Evolutionary conservation across 495 filamentous ascomycete species (phyloP), one percentile per base, ranked within the genome.

Genomic region (Parathielavia appendiculata): DNA sequence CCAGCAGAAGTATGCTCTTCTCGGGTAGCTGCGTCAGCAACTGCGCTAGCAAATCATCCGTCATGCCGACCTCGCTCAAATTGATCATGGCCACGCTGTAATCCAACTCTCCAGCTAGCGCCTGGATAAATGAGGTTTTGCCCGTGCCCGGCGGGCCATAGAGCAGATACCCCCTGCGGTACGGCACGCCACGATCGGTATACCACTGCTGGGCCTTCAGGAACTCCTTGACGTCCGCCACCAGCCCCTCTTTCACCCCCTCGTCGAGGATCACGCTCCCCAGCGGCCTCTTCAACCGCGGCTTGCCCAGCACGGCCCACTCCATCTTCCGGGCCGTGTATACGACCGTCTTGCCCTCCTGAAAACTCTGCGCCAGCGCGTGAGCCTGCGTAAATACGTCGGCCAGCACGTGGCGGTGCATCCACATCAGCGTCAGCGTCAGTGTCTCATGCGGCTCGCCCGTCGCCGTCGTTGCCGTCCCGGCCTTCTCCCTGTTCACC

Each of bases 51-150:
- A 91, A 84, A 66, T 98, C 93, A 59, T 98, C 93, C 17, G 91
- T 97, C 45, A 98, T 76, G 12, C 93, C 93, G 3, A 91, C 83
- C 73, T 97, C 90, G 68, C 90, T 95, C 5, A 98, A 79, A 64
- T 97, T 97, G 48, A 98, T 76, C 69, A 97, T 89, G 44, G 92
- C 90, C 63, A 98, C 93, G 63, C 90, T 89, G 72, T 95, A 97
- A 66, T 97, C 89, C 52, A 98, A 72, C 59, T 92, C 84, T 13
- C 91, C 95, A 1, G 93, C 93, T 32, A 98, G 75, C 4, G 95
- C 92, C 73, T 96, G 92, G 50, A 97, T 95, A 69, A 98, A 97
- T 2, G 89, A 95, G 63, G 86, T 96, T 72, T 98, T 98, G 20
- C 93, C 93, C 16, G 89, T 95, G 2, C 93, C 93, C 0, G 93